Percentiles rank a stretch among this genome's conserved stretches.
Evolutionary conservation across 768 basidiomycete species (phyloP).

Genomic region (Trametes coccinea): DNA sequence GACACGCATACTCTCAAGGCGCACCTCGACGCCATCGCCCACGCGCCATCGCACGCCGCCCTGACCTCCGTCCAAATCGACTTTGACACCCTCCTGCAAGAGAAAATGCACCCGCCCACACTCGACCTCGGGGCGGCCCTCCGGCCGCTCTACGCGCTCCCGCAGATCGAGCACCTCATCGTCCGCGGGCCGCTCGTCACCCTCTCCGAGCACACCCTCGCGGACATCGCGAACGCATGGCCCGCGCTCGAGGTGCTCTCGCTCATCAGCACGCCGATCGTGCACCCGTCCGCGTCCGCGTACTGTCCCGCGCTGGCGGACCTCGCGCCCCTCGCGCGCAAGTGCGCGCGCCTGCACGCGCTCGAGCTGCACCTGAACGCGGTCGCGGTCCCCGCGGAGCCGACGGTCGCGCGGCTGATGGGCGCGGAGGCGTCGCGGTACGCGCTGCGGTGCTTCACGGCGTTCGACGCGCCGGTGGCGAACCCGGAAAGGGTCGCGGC

Average conservation of each 20-base stretch:
- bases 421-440: background rate
- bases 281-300: background rate
- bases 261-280: background rate
- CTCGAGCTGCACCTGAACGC: constrained; percentile 8
- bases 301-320: background rate
- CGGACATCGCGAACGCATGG: background rate
- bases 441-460: background rate
- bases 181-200: background rate
- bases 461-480: constrained; percentile 2
- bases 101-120: background rate
- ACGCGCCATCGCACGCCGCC: background rate
- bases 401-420: background rate
- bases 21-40: background rate
- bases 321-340: constrained; percentile 5
- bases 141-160: background rate
- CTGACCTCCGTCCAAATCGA: background rate
- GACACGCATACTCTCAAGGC: background rate
- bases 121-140: background rate
- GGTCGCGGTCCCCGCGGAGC: background rate
- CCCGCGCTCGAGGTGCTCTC: background rate
- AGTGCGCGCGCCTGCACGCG: background rate
- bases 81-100: background rate
- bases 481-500: background rate
- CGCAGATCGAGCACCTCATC: background rate
- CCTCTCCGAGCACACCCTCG: background rate